Evolutionary conservation across 352 stramenopile species (phyloP), one percentile per base, ranked within the genome.

Genomic region (Phytophthora pluvialis): DNA sequence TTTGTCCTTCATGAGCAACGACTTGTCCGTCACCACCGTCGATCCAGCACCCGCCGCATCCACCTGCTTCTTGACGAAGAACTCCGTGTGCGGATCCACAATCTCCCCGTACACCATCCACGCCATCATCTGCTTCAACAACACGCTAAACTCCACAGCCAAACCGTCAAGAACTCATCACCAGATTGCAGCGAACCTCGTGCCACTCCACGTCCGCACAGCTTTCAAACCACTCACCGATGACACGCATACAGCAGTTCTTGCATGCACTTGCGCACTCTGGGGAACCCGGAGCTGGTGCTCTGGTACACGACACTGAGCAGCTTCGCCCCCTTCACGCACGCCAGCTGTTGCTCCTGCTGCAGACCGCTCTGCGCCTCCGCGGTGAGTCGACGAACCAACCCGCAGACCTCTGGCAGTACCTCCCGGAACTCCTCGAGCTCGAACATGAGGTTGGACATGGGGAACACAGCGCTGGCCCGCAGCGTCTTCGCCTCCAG

Each of bases 101-200:
- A 92, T 72, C 28, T 90, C 78, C 4, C 81, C 81, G 44, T 89
- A 84, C 8, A 89, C 48, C 75, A 95, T 91, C 84, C 84, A 95
- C 47, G 81, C 71, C n/a, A 93, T 49, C n/a, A 93, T 89, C 36
- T 95, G 86, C 57, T 90, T 88, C 31, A 81, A 92, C 25, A 93
- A 50, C 4, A 93, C 80, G 15, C 80, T 90, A 62, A 47, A 42
- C 38, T 0, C 7, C 11, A 44, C 18, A 54, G 9, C 13, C 48
- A 33, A 33, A 55, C 47, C 38, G 16, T 42, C n/a, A 59, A 53
- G 2, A 39, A 54, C 29, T 35, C 47, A 51, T 6, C 26, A 38
- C 6, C 13, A 54, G 57, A 32, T 11, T 16, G 6, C 40, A 52
- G 43, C 18, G 36, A 44, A n/a, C 7, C 31, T 11, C 10, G 6